These are phyloP conservation scores for Glycine soja DNA, from an alignment of 306 rosid species.

Conservation along the genomic window DNA sequence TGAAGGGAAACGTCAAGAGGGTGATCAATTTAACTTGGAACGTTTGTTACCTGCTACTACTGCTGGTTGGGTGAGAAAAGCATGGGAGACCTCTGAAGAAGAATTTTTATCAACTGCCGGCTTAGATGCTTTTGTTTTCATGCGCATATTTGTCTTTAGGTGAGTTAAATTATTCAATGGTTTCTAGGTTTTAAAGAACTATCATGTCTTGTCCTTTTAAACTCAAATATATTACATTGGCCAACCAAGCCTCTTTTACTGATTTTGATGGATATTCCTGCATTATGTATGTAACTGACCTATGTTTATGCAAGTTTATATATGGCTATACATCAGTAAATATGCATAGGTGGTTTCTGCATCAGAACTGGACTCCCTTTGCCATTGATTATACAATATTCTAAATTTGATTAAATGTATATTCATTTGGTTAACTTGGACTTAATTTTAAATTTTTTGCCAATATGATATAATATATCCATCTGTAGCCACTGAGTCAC, in stretches of 20 bases:
- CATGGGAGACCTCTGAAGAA: conserved; percentile 77
- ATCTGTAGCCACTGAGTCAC: not conserved
- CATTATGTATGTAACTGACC: conserved; percentile 1
- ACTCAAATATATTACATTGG: conserved; percentile 2
- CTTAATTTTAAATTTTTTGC: not conserved
- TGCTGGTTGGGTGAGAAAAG: conserved; percentile 69
- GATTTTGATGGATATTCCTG: conserved; percentile 21
- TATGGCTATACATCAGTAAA: not conserved
- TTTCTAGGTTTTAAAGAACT: conserved; percentile 29
- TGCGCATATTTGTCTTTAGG: conserved; percentile 83
- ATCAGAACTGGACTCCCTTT: not conserved
- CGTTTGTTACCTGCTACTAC: conserved; percentile 59
- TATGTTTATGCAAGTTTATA: conserved; percentile 13
- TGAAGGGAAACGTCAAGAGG: conserved; percentile 39
- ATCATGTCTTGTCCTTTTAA: conserved; percentile 31
- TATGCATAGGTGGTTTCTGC: conserved; percentile 17
- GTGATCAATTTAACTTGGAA: conserved; percentile 56
- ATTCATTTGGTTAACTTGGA: not conserved
- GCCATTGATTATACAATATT: not conserved
- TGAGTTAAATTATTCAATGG: conserved; percentile 40
- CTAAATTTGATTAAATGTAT: not conserved
- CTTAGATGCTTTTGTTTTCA: conserved; percentile 77
- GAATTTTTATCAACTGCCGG: conserved; percentile 65
- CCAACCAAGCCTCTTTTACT: conserved; percentile 28
- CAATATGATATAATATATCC: conserved; percentile 25